Evolutionary conservation across 352 stramenopile genomes (phyloP).

Genomic region (Blastocystis sp.): DNA sequence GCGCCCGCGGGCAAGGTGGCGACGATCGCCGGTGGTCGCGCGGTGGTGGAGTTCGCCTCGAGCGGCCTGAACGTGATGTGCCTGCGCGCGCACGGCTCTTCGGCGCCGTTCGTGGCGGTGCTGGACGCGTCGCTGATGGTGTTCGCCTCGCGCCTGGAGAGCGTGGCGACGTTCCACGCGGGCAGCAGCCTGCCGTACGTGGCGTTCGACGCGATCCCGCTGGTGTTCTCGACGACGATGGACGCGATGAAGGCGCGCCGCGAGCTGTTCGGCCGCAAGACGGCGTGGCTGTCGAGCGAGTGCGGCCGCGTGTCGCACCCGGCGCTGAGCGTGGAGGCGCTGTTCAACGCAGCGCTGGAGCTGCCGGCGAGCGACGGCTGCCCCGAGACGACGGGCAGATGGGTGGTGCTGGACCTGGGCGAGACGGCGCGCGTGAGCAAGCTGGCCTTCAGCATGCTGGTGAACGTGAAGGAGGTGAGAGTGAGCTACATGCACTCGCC

Average conservation of each 20-base stretch:
- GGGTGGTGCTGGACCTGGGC: constrained; percentile 57
- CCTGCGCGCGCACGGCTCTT: not conserved
- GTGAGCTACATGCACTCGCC: constrained; percentile 18
- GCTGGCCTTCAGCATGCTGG: constrained; percentile 41
- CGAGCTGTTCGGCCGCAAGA: not conserved
- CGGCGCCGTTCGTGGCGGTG: not conserved
- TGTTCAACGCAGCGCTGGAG: constrained; percentile 4
- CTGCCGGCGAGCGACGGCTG: constrained; percentile 21
- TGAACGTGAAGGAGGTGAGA: constrained; percentile 55
- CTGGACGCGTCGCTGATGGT: not conserved
- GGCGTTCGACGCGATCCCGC: constrained; percentile 55
- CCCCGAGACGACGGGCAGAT: not conserved
- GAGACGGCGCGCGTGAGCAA: constrained; percentile 18
- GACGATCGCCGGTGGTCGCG: not conserved
- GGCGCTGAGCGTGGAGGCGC: not conserved
- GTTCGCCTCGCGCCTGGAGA: not conserved
- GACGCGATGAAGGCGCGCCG: constrained; percentile 2
- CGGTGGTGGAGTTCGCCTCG: not conserved
- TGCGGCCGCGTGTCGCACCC: constrained; percentile 39
- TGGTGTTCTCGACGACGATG: constrained; percentile 54
- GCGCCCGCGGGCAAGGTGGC: not conserved
- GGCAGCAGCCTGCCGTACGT: not conserved
- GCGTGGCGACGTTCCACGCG: constrained; percentile 22
- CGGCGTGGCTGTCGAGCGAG: constrained; percentile 1
- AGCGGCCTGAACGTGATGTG: constrained; percentile 2